A percentile compares a stretch with the other conserved stretches of the same genome.
Conservation (phyloP, 768 basidiomycete genomes). For the Russula compacta region DNA sequence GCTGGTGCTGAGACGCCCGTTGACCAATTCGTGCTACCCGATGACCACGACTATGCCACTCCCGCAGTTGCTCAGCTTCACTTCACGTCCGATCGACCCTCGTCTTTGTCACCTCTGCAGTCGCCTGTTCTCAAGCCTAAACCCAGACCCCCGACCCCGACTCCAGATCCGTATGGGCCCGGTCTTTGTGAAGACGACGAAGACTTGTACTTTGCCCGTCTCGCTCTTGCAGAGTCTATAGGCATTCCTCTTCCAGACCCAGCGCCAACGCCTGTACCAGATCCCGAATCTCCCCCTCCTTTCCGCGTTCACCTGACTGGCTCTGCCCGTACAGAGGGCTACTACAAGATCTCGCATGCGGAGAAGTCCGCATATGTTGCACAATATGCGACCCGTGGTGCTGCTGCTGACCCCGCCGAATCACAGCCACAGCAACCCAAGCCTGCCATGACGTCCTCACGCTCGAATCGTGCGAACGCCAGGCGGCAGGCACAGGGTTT, state of each 20-base stretch:
- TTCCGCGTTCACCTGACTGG: conserved; percentile 75
- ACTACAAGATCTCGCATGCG: conserved; percentile 87
- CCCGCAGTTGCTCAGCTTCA: conserved; percentile 45
- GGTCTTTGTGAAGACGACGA: conserved; percentile 81
- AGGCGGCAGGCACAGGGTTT: conserved; percentile 85
- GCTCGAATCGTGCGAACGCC: conserved; percentile 88
- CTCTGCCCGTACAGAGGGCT: conserved; percentile 88
- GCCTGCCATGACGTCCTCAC: conserved; percentile 60
- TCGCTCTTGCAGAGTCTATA: conserved; percentile 39
- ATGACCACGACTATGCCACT: conserved; percentile 39
- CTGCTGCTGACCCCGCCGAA: conserved; percentile 33
- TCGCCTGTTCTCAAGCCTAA: conserved; percentile 33
- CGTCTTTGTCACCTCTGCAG: conserved; percentile 44
- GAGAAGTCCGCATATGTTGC: conserved; percentile 91
- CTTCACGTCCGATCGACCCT: conserved; percentile 35
- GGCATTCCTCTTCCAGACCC: conserved; percentile 22
- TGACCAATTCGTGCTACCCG: conserved; percentile 44
- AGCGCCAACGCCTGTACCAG: conserved; percentile 25
- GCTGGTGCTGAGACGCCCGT: conserved; percentile 23
- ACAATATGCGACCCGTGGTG: conserved; percentile 66
- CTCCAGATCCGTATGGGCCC: conserved; percentile 43
- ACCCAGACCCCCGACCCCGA: conserved; percentile 35
- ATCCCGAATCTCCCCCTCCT: conserved; percentile 37
- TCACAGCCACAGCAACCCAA: conserved; percentile 40
- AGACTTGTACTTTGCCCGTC: conserved; percentile 71